Evolutionary conservation across 192 early-diverging fungal species (phyloP), one percentile per base, ranked within the genome.

Genomic region (Podila clonocystis): DNA sequence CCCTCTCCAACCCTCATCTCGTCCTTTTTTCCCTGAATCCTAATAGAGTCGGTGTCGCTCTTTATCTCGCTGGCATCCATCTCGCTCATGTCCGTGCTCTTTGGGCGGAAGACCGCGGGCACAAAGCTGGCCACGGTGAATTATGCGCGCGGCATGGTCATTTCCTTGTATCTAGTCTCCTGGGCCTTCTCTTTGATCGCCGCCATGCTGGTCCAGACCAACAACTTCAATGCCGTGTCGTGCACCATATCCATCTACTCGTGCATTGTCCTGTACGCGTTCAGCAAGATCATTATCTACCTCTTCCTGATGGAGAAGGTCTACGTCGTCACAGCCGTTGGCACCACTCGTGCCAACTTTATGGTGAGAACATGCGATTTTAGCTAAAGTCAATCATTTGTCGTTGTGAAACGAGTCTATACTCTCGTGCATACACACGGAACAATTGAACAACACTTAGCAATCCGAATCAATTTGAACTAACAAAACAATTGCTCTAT

Each of bases 251-350:
- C 79, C 15, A 58, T 83, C 13, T 84, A 80, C 64, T 75, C 72
- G n/a, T 82, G 82, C 55, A 78, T 84, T 17, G 49, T 82, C 59
- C 57, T 87, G 0, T 83, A 87, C 70, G 83, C 84, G 4, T 31
- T 52, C 11, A 69, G 70, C 50, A 87, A 87, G 55, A 72, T 87
- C 22, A 57, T 85, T 3, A 73, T 87, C 3, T 87, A 85, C 64
- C 65, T 87, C 9, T 87, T 85, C 68, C 83, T 87, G 33, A 85
- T 84, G 57, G 86, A 87, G 82, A 72, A 73, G 72, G 71, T 82
- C 55, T 73, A 82, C 57, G 72, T 82, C 52, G 77, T 82, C 2
- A 82, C 71, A 48, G 77, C 70, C 17, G 67, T 72, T 33, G 72
- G 77, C 8, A 41, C 67, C 58, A 73, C 78, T 3, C 70, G 86